phyloP scores from a whole-genome alignment of 2,329 filamentous ascomycete genomes.

The Cephalotrichum gorgonifer region DNA sequence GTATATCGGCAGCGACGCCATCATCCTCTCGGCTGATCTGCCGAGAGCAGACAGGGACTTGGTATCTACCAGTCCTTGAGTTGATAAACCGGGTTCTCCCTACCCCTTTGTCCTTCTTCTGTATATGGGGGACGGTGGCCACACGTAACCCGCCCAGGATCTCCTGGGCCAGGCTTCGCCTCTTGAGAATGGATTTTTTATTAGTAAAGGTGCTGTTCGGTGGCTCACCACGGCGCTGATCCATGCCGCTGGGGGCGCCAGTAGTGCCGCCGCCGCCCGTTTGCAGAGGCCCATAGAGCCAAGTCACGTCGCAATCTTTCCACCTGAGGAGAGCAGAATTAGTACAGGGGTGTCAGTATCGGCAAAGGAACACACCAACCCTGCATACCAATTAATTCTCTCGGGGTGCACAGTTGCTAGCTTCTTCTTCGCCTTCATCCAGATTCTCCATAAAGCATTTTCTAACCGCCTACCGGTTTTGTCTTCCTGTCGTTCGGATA shows the following conservation, averaged over 20 bases:
- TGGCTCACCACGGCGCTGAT: not conserved
- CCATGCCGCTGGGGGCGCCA: not conserved
- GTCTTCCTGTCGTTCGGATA: slow-evolving; percentile 68
- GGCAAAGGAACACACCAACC: not conserved
- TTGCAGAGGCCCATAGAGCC: not conserved
- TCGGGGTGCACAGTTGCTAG: not conserved
- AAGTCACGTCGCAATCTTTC: not conserved
- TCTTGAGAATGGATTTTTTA: not conserved
- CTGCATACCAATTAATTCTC: not conserved
- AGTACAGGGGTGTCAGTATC: not conserved
- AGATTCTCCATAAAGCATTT: slow-evolving; percentile 95
- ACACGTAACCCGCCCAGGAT: not conserved
- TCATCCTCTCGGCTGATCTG: not conserved
- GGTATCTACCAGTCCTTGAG: not conserved
- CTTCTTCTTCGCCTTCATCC: slow-evolving; percentile 64
- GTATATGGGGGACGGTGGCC: not conserved
- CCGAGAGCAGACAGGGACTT: not conserved
- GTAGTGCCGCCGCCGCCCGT: not conserved
- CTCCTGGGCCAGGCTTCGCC: not conserved
- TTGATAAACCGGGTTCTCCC: not conserved
- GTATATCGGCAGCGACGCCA: not conserved
- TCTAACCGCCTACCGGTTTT: slow-evolving; percentile 75
- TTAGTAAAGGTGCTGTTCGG: not conserved
- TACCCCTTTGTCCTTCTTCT: not conserved
- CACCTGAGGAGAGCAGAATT: not conserved